A percentile compares a stretch with the other conserved stretches of the same genome.
Evolutionary conservation across 2,329 filamentous ascomycete genomes (phyloP).

Genomic region (Ploettnerulaceae sp.): DNA sequence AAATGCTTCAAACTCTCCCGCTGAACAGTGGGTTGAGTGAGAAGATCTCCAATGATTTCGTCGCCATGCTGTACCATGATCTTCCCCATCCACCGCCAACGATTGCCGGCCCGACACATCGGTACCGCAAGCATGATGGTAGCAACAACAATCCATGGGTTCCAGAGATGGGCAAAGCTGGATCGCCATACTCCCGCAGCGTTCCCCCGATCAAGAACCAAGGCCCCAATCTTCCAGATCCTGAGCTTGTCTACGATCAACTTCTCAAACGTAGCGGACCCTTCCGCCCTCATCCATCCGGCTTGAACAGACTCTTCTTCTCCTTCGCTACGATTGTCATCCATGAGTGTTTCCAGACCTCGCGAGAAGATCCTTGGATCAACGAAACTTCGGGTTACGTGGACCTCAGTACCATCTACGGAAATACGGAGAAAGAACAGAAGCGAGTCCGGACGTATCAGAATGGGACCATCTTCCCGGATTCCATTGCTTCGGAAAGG

Average conservation of each 20-base stretch:
- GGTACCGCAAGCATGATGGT: slow-evolving; percentile 42
- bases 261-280: slow-evolving; percentile 39
- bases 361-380: slow-evolving; percentile 37
- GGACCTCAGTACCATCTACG: slow-evolving; percentile 44
- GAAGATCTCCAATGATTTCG: slow-evolving; percentile 46
- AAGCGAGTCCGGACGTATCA: slow-evolving; percentile 39
- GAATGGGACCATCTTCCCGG: slow-evolving; percentile 40
- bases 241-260: slow-evolving; percentile 43
- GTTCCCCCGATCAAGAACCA: slow-evolving; percentile 44
- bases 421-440: slow-evolving; percentile 41
- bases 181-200: slow-evolving; percentile 41
- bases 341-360: slow-evolving; percentile 44
- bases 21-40: slow-evolving; percentile 44
- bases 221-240: slow-evolving; percentile 44
- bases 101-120: slow-evolving; percentile 41
- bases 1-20: slow-evolving; percentile 47
- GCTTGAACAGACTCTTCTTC: slow-evolving; percentile 43
- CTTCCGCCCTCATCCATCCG: slow-evolving; percentile 42
- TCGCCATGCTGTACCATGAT: slow-evolving; percentile 48
- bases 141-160: slow-evolving; percentile 44
- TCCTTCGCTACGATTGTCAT: slow-evolving; percentile 45
- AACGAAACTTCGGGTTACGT: slow-evolving; percentile 45
- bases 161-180: slow-evolving; percentile 49
- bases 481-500: slow-evolving; percentile 41
- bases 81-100: slow-evolving; percentile 47